These are phyloP conservation scores for Caloboletus inedulis DNA, from an alignment of 1,284 basidiomycete genomes.

Conservation along the genomic window DNA sequence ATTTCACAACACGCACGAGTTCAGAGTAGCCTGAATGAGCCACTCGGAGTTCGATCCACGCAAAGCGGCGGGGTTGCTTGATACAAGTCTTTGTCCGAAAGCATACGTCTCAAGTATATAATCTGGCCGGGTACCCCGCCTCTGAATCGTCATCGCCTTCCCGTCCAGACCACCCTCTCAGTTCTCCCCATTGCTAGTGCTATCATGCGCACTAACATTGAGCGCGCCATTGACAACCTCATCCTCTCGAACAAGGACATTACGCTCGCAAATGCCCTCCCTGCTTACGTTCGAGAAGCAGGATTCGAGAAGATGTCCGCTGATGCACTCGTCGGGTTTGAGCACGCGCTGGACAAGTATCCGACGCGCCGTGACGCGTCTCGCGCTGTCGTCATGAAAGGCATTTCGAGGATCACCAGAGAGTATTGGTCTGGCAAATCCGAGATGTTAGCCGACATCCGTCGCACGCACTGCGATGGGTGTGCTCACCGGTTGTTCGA, in stretches of 20 bases:
- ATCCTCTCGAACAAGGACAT: slow-evolving; percentile 4
- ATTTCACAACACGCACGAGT: neutral
- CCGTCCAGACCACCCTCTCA: neutral
- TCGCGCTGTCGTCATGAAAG: neutral
- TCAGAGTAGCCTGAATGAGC: neutral
- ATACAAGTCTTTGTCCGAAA: slow-evolving; percentile 6
- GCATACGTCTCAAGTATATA: slow-evolving; percentile 7
- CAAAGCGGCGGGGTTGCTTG: neutral
- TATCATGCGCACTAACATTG: slow-evolving; percentile 17
- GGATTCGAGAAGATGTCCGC: slow-evolving; percentile 4
- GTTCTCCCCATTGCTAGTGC: neutral
- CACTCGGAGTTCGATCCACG: slow-evolving; percentile 6
- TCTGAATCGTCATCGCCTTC: neutral
- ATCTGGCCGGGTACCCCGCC: neutral
- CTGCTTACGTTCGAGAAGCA: slow-evolving; percentile 9
- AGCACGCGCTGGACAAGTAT: slow-evolving; percentile 13
- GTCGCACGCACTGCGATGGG: neutral
- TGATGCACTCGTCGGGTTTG: slow-evolving; percentile 14
- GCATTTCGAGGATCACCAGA: neutral
- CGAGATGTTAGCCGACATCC: neutral
- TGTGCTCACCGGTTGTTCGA: neutral
- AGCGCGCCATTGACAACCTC: slow-evolving; percentile 11
- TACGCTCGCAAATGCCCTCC: slow-evolving; percentile 10
- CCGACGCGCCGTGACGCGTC: slow-evolving; percentile 1
- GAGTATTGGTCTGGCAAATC: slow-evolving; percentile 8